Percentiles rank a stretch among this genome's conserved stretches.
phyloP scores from a whole-genome alignment of 2,329 filamentous ascomycete genomes.

The Trichoderma asperellum region DNA sequence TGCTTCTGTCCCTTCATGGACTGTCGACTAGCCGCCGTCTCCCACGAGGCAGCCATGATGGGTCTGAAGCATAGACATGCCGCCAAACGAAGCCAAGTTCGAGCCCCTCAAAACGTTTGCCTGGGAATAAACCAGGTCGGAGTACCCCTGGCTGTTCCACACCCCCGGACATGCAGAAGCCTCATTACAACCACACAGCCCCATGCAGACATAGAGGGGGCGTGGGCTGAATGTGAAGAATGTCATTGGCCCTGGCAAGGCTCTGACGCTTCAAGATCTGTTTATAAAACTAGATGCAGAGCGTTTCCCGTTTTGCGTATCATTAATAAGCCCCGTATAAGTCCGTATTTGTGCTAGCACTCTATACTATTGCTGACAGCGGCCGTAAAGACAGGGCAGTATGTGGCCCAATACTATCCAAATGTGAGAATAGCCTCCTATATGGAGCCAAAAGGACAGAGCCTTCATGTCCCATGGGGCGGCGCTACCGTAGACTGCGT shows the following conservation, averaged over 20 bases:
- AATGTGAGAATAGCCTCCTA: neutral
- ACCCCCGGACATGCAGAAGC: neutral
- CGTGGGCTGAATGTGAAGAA: neutral
- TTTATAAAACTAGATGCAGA: conserved; percentile 1
- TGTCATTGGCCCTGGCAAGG: neutral
- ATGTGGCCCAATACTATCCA: neutral
- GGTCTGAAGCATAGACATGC: neutral
- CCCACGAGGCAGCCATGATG: neutral
- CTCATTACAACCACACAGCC: neutral
- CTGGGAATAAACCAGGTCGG: conserved; percentile 2
- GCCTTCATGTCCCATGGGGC: conserved; percentile 2
- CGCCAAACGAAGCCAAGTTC: conserved; percentile 6
- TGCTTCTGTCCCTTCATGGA: neutral
- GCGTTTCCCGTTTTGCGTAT: conserved; percentile 1
- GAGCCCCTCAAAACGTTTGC: conserved; percentile 14
- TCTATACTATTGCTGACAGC: neutral
- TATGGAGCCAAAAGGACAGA: neutral
- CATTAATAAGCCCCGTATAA: neutral
- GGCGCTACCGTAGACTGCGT: conserved; percentile 1
- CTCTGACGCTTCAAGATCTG: conserved; percentile 10
- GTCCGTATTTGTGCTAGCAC: neutral
- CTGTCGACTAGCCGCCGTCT: neutral
- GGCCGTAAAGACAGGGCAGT: neutral
- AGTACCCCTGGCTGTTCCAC: conserved; percentile 11
- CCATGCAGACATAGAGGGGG: conserved; percentile 3